Percentiles rank a stretch among this genome's conserved stretches.
Conservation (phyloP, 768 basidiomycete genomes). For the Phanerochaete sordida region DNA sequence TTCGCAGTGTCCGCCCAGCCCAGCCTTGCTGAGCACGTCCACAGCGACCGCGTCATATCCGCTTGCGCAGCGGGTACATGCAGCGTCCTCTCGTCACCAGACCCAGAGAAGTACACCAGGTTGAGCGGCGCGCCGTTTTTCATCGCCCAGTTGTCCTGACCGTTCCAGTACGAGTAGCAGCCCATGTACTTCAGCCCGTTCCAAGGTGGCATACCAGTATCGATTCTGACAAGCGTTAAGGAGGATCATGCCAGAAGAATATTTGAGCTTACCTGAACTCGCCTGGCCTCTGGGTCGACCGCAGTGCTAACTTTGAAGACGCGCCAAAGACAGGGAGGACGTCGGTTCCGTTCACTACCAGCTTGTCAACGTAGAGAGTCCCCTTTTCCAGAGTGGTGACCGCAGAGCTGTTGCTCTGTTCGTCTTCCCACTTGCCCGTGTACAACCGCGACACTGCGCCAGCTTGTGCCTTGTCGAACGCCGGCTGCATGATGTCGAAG, state of each 20-base stretch:
- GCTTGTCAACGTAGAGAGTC: slow-evolving; percentile 2
- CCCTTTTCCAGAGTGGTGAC: not conserved
- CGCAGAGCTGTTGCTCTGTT: not conserved
- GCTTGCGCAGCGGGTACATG: slow-evolving; percentile 1
- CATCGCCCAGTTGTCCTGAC: slow-evolving; percentile 27
- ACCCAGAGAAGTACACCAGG: slow-evolving; percentile 2
- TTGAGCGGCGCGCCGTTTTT: slow-evolving; percentile 25
- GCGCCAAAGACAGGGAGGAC: slow-evolving; percentile 18
- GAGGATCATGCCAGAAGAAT: too few relatives aligned
- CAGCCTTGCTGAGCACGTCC: too few relatives aligned
- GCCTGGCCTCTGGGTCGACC: slow-evolving; percentile 22
- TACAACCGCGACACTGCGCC: slow-evolving; percentile 16
- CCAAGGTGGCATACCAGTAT: slow-evolving; percentile 25
- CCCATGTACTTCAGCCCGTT: slow-evolving; percentile 28
- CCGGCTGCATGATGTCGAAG: slow-evolving; percentile 25
- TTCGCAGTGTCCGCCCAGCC: too few relatives aligned
- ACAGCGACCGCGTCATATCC: not conserved
- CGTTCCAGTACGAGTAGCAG: slow-evolving; percentile 29
- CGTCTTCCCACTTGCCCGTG: slow-evolving; percentile 20
- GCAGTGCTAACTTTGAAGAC: slow-evolving; percentile 13
- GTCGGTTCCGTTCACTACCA: slow-evolving; percentile 18
- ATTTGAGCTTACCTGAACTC: slow-evolving; percentile 26
- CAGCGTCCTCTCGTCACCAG: not conserved
- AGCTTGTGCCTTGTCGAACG: slow-evolving; percentile 13
- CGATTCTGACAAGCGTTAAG: slow-evolving; percentile 21